A percentile compares a stretch with the other conserved stretches of the same genome.
These are phyloP conservation scores for Crithidia sp. DNA, from an alignment of 208 protist genomes.

Conservation along the genomic window DNA sequence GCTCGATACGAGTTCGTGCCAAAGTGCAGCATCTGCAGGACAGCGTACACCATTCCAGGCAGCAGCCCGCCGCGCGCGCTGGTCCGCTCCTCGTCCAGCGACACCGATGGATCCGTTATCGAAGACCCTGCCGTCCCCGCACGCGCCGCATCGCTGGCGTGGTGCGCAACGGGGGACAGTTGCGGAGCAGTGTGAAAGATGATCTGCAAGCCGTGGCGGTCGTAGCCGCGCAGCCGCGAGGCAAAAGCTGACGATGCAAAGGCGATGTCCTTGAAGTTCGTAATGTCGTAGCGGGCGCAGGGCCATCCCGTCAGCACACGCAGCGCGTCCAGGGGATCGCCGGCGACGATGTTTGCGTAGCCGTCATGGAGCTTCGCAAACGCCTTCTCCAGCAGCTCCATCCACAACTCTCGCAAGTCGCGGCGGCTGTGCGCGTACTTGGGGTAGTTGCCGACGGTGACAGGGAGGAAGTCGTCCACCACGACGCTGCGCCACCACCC, in stretches of 20 bases:
- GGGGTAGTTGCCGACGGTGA: slow-evolving; percentile 32
- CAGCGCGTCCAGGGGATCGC: slow-evolving; percentile 67
- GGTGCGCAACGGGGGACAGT: background rate
- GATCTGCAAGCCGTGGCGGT: slow-evolving; percentile 29
- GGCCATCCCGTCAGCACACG: slow-evolving; percentile 62
- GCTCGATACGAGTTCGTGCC: slow-evolving; percentile 10
- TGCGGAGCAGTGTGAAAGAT: slow-evolving; percentile 29
- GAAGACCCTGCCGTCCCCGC: background rate
- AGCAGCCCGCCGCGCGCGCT: slow-evolving; percentile 4
- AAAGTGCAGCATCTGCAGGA: slow-evolving; percentile 26
- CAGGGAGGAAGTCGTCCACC: slow-evolving; percentile 80
- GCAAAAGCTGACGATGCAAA: slow-evolving; percentile 24
- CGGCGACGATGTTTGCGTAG: slow-evolving; percentile 62
- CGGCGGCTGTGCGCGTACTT: slow-evolving; percentile 47
- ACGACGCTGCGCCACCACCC: slow-evolving; percentile 76
- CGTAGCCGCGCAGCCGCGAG: slow-evolving; percentile 26
- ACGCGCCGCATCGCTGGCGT: background rate
- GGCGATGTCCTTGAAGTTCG: slow-evolving; percentile 28
- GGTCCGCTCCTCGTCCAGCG: background rate
- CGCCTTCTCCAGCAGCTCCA: slow-evolving; percentile 81
- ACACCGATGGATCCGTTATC: background rate
- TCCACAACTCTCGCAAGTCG: slow-evolving; percentile 75
- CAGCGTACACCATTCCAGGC: slow-evolving; percentile 25
- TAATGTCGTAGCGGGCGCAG: slow-evolving; percentile 42
- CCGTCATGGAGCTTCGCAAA: slow-evolving; percentile 75